Percentiles rank a stretch among this genome's conserved stretches.
Evolutionary conservation across 106 monocot species (phyloP).

Genomic region (Allium fistulosum): DNA sequence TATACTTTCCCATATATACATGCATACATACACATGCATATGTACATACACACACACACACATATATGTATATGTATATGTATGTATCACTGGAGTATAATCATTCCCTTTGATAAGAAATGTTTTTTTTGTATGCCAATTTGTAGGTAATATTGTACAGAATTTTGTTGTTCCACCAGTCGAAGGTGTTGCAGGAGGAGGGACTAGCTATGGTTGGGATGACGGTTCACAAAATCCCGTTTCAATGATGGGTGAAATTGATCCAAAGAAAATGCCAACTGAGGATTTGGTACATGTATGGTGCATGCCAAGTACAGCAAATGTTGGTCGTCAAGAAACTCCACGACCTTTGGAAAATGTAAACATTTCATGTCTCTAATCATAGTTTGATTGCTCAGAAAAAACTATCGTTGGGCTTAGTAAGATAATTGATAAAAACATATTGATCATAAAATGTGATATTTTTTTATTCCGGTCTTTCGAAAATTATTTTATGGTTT

Average conservation of each 20-base stretch:
- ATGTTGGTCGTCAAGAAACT: conserved; percentile 80
- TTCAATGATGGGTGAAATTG: conserved; percentile 39
- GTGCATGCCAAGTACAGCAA: conserved; percentile 94
- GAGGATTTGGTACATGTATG: conserved; percentile 83
- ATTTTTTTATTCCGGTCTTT: too few relatives aligned
- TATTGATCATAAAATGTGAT: too few relatives aligned
- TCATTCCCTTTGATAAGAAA: too few relatives aligned
- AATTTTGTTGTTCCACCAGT: conserved; percentile 61
- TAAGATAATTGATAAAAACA: too few relatives aligned
- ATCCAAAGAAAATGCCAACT: conserved; percentile 72
- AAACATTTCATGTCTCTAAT: conserved; percentile 4
- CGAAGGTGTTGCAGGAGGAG: conserved; percentile 95
- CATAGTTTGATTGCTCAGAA: neutral
- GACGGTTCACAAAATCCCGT: conserved; percentile 39
- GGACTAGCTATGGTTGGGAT: conserved; percentile 92
- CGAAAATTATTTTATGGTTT: too few relatives aligned
- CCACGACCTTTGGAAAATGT: conserved; percentile 83
- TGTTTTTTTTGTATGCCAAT: neutral
- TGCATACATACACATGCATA: too few relatives aligned
- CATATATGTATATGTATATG: too few relatives aligned
- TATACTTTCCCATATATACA: too few relatives aligned
- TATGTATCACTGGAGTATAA: too few relatives aligned
- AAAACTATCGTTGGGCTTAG: too few relatives aligned
- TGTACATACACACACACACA: too few relatives aligned
- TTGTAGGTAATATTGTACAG: conserved; percentile 35